These are phyloP conservation scores for Fusarium siculi DNA, from an alignment of 2,329 filamentous ascomycete species.

Conservation along the genomic window DNA sequence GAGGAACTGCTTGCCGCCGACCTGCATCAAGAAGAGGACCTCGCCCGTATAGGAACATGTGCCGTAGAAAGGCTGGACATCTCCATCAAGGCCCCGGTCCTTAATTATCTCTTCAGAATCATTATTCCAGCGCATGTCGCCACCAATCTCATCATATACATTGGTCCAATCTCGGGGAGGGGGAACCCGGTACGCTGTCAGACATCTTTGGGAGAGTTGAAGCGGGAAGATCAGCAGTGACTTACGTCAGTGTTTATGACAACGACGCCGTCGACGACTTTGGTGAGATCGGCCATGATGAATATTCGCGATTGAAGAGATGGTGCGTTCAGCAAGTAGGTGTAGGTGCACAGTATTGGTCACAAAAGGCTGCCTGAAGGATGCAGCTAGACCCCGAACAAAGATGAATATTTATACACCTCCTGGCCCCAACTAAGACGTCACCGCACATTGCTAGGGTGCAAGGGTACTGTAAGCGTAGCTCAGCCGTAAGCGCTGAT, in stretches of 20 bases:
- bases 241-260: not conserved
- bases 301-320: accelerated
- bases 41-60: not conserved
- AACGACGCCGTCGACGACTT: not conserved
- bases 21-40: not conserved
- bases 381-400: not conserved
- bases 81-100: not conserved
- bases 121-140: not conserved
- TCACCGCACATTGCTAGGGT: not conserved
- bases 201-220: accelerated
- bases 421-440: accelerated
- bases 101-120: not conserved
- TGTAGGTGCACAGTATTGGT: not conserved
- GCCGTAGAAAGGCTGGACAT: not conserved
- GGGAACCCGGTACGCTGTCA: accelerated
- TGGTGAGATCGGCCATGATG: not conserved
- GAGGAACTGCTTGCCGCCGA: not conserved
- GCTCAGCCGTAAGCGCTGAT: not conserved
- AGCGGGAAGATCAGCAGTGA: accelerated
- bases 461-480: not conserved
- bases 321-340: not conserved
- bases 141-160: accelerated
- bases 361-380: not conserved
- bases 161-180: not conserved
- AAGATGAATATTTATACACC: not conserved